Evolutionary conservation across 2,329 filamentous ascomycete genomes (phyloP), one percentile per base, ranked within the genome.

Genomic region (Bimuria novae-zelandiae): DNA sequence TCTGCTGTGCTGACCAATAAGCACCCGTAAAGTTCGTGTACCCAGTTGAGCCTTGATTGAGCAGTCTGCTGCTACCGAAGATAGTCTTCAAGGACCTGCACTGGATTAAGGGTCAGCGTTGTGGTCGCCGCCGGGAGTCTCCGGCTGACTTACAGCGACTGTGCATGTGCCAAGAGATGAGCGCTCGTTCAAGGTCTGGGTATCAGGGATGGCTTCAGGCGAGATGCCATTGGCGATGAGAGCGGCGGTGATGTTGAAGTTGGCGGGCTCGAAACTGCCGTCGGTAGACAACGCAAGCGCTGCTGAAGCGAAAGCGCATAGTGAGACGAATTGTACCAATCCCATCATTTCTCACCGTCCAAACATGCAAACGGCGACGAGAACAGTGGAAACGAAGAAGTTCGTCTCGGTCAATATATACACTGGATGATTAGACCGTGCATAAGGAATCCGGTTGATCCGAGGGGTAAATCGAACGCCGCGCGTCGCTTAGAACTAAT

Each of bases 51-150:
- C 52, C 42, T 14, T 59, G 56, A 4, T 39, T 30, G 1, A 62
- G 46, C 10, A 69, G 51, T 6, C 56, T 48, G 39, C 39, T 48
- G 42, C 40, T 52, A 7, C 67, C 63, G 35, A 60, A 70, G 16
- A 70, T 55, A 17, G 60, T 35, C 5, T 56, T 43, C 43, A 72
- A 42, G 2, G 62, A 45, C 66, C 47, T 2, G 61, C 60, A 35
- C 49, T 63, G 36, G 66, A 69, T 63, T 69, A 36, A 7, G 1
- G 17, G 11, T 25, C 41, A 46, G 41, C 25, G 27, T 37, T 36
- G 11, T n/a, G 10, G 12, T 25, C 25, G 30, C 19, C 10, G 22
- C 33, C 12, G 42, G n/a, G 21, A 39, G 7, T 21, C 23, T 14
- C 36, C 21, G 33, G 11, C 4, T 14, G 25, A 58, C 60, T 36